Evolutionary conservation across 495 filamentous ascomycete species (phyloP).

Genomic region (Tetracladium setigerum): DNA sequence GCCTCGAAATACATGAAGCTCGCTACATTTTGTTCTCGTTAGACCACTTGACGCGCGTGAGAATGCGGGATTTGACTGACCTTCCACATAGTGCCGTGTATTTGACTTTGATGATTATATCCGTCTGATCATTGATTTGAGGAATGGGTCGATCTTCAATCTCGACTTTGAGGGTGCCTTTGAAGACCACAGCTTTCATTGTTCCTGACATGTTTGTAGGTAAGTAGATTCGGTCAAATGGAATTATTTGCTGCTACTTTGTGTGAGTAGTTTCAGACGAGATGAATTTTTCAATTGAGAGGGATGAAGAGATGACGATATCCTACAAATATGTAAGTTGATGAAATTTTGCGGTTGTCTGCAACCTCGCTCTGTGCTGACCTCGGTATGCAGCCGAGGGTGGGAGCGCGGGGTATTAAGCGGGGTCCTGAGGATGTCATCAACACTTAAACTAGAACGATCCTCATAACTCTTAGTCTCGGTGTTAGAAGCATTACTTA

Average conservation of each 20-base stretch:
- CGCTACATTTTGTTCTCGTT: constrained; percentile 39
- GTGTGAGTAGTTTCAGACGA: too few species aligned
- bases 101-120: constrained; percentile 79
- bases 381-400: too few species aligned
- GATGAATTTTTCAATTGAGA: too few species aligned
- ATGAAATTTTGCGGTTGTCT: too few species aligned
- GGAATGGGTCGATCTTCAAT: constrained; percentile 61
- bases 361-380: too few species aligned
- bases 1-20: constrained; percentile 86
- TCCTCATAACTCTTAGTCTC: too few species aligned
- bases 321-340: too few species aligned
- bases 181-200: constrained; percentile 69
- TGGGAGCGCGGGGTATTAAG: too few species aligned
- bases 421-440: too few species aligned
- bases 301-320: too few species aligned
- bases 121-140: constrained; percentile 56
- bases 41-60: background rate
- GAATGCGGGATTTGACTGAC: constrained; percentile 40
- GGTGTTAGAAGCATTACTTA: too few species aligned
- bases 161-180: constrained; percentile 51
- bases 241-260: background rate
- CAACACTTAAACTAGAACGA: too few species aligned
- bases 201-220: constrained; percentile 14
- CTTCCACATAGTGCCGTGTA: constrained; percentile 88
- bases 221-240: background rate